phyloP scores from a whole-genome alignment of 495 filamentous ascomycete genomes.

The Lasiosphaeria ovina region DNA sequence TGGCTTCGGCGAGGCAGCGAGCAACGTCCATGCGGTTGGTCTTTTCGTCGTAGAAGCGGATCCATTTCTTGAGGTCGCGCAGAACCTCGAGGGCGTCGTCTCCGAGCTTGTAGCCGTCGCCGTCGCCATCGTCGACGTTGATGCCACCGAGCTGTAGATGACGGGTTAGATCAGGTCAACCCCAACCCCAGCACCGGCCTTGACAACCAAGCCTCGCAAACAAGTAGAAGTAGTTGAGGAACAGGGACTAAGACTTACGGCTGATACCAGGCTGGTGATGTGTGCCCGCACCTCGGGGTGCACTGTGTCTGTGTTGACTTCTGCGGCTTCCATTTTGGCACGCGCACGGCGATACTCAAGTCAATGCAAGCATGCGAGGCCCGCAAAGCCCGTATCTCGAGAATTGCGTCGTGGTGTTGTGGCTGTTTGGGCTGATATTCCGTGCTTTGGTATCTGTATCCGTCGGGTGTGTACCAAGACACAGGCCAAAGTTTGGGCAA shows the following conservation, averaged over 20 bases:
- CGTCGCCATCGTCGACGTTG: conserved; percentile 69
- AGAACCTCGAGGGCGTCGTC: conserved; percentile 91
- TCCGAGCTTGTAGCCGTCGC: conserved; percentile 79
- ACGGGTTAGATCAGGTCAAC: too few species aligned
- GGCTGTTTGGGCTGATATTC: not conserved
- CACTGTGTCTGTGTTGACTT: conserved; percentile 54
- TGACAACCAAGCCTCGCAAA: not conserved
- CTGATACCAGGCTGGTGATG: conserved; percentile 86
- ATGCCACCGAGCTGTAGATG: conserved; percentile 74
- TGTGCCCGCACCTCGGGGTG: conserved; percentile 89
- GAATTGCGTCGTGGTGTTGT: not conserved
- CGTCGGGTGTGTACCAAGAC: not conserved
- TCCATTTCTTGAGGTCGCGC: conserved; percentile 89
- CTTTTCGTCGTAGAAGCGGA: conserved; percentile 92
- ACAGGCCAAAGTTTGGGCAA: not conserved
- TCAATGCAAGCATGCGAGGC: conserved; percentile 12
- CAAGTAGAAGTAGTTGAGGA: not conserved
- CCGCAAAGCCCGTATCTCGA: not conserved
- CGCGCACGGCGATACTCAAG: conserved; percentile 15
- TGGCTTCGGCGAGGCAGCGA: conserved; percentile 86
- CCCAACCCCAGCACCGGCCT: not conserved
- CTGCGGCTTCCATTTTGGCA: conserved; percentile 48
- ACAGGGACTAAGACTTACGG: conserved; percentile 56
- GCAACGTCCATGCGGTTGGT: conserved; percentile 93
- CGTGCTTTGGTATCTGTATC: too few species aligned